A percentile compares a stretch with the other conserved stretches of the same genome.
Evolutionary conservation across 129 eudicot species (phyloP).

Genomic region (Scalesia atractyloides): DNA sequence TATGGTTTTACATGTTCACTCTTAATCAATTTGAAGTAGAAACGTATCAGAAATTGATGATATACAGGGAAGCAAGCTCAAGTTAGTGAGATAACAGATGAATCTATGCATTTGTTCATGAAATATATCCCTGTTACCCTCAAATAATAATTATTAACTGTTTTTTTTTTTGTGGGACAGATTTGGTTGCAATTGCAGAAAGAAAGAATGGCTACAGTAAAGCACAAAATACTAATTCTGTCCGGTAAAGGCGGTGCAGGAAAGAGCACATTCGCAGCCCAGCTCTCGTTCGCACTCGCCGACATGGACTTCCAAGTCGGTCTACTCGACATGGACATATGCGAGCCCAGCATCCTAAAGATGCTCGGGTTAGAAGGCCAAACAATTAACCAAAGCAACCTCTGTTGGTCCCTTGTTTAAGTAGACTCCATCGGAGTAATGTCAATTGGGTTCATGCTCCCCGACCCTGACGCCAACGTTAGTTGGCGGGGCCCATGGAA

Average conservation of each 20-base stretch:
- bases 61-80: background rate
- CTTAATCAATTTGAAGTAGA: background rate
- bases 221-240: slow-evolving; percentile 83
- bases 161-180: slow-evolving; percentile 33
- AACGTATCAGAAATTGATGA: background rate
- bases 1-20: background rate
- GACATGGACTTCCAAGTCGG: slow-evolving; percentile 90
- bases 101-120: background rate
- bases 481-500: slow-evolving; percentile 94
- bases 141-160: too few relatives aligned
- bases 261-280: slow-evolving; percentile 97
- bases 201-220: slow-evolving; percentile 93
- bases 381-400: slow-evolving; percentile 79
- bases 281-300: slow-evolving; percentile 79
- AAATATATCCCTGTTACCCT: too few relatives aligned
- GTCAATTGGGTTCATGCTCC: slow-evolving; percentile 96
- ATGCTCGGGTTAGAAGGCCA: slow-evolving; percentile 98
- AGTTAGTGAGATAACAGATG: background rate
- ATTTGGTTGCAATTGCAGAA: slow-evolving; percentile 74
- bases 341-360: slow-evolving; percentile 96
- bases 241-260: slow-evolving; percentile 98
- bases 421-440: slow-evolving; percentile 92
- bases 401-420: slow-evolving; percentile 93
- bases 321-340: slow-evolving; percentile 85
- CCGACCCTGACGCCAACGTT: slow-evolving; percentile 86